Base-by-base conservation (phyloP, 768 basidiomycete genomes). In the Tricholoma sp. region DNA sequence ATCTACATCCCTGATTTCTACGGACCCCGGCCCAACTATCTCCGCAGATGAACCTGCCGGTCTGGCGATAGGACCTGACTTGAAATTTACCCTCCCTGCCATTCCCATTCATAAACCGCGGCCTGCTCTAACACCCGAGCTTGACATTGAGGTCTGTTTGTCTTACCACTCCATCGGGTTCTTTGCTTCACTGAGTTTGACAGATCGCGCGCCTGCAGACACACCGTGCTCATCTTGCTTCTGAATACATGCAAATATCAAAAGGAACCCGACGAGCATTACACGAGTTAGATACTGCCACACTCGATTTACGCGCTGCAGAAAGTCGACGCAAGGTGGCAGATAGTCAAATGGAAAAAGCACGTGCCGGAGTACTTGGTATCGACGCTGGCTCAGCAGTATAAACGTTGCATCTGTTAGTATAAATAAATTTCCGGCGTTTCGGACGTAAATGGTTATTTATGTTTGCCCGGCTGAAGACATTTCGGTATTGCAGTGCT, bases 401-500 rank as follows among this genome's bases (percentile, higher is more conserved):
- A 67, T 68, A 31, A 59, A 56, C 24, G n/a, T 34, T 69, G 14
- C 64, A 46, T 46, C 18, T 37, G 8, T 4, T 32, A 12, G 4
- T 43, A 14, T 57, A 12, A 46, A 4, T 16, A 29, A n/a, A 29
- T 31, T 8, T 41, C n/a, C 6, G 18, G 18, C 18, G 18, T 4
- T 18, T 18, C 39, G n/a, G n/a, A n/a, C n/a, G n/a, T n/a, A n/a
- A n/a, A n/a, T n/a, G n/a, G n/a, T n/a, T n/a, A n/a, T n/a, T n/a
- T n/a, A n/a, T n/a, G n/a, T n/a, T n/a, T n/a, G n/a, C n/a, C n/a
- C n/a, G n/a, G n/a, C n/a, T n/a, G n/a, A n/a, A n/a, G n/a, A n/a
- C n/a, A 70, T 60, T 79, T 76, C 55, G 81, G 82, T 61, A 89
- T 70, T n/a, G 79, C 72, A 84, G 71, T 86, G 89, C 62, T 85